These are phyloP conservation scores for Boletus subparvulus DNA, from an alignment of 768 basidiomycete species.

Conservation along the genomic window DNA sequence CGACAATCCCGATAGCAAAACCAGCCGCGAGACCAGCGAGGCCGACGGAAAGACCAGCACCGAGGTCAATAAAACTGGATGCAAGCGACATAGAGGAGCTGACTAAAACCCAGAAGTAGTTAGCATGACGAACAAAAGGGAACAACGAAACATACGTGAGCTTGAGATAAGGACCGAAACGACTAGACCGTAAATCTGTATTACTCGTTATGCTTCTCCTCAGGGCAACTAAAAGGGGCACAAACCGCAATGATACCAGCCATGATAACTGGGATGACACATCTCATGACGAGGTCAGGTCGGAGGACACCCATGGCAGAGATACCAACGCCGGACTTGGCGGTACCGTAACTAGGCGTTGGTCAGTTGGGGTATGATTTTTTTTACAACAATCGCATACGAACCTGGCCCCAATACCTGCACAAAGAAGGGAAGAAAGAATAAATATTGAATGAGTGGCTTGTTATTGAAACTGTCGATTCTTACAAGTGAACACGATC, in stretches of 20 bases:
- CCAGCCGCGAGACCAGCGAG: slow-evolving; percentile 95
- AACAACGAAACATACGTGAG: slow-evolving; percentile 58
- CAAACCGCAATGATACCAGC: slow-evolving; percentile 99
- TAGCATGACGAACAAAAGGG: background rate
- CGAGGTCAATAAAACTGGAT: slow-evolving; percentile 90
- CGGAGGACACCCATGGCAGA: slow-evolving; percentile 97
- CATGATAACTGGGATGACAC: slow-evolving; percentile 97
- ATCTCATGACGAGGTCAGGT: slow-evolving; percentile 98
- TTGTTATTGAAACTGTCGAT: background rate
- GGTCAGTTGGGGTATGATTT: background rate
- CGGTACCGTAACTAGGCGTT: slow-evolving; percentile 86
- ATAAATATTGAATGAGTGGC: background rate
- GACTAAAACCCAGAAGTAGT: slow-evolving; percentile 44
- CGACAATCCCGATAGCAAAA: slow-evolving; percentile 97
- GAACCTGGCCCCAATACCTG: slow-evolving; percentile 86
- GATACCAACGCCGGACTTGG: slow-evolving; percentile 97
- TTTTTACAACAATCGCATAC: slow-evolving; percentile 17
- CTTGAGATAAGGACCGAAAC: slow-evolving; percentile 96
- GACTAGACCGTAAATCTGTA: slow-evolving; percentile 93
- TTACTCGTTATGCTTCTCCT: background rate
- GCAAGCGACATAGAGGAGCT: slow-evolving; percentile 80
- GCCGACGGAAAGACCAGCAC: slow-evolving; percentile 90
- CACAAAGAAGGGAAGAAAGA: background rate
- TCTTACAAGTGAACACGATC: slow-evolving; percentile 96
- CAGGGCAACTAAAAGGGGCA: slow-evolving; percentile 20